Evolutionary conservation across 164 flowering plant species (phyloP).

Genomic region (Protea cynaroides): DNA sequence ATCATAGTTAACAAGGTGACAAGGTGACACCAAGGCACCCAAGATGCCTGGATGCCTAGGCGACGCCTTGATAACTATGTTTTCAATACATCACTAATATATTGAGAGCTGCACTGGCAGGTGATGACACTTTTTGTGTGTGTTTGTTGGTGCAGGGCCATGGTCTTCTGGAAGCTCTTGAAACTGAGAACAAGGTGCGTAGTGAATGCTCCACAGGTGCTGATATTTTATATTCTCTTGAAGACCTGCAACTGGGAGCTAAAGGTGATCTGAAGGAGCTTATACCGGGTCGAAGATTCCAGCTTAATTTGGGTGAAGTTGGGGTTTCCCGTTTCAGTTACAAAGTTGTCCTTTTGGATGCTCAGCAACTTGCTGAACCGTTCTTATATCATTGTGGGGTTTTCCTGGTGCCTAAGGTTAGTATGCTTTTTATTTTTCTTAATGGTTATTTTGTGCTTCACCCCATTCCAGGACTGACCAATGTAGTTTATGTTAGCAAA

Average conservation of each 20-base stretch:
- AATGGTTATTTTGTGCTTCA: too few species aligned
- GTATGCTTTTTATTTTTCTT: conserved; percentile 7
- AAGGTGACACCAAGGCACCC: too few species aligned
- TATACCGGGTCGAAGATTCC: conserved; percentile 54
- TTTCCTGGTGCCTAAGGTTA: conserved; percentile 81
- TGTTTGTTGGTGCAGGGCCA: conserved; percentile 32
- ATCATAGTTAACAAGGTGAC: too few species aligned
- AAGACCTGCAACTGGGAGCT: conserved; percentile 75
- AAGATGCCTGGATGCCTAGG: too few species aligned
- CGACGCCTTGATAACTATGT: too few species aligned
- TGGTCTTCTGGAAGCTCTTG: conserved; percentile 64
- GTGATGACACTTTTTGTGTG: too few species aligned
- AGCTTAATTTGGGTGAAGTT: conserved; percentile 52
- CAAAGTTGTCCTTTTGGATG: conserved; percentile 80
- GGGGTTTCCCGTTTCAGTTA: conserved; percentile 49
- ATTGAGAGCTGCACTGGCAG: too few species aligned
- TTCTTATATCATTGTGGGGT: conserved; percentile 67
- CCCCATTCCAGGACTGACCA: too few species aligned
- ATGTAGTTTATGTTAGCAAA: too few species aligned
- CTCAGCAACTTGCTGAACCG: conserved; percentile 38
- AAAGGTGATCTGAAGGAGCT: conserved; percentile 22
- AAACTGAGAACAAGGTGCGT: conserved; percentile 66
- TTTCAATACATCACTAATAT: too few species aligned
- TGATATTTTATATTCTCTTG: conserved; percentile 58
- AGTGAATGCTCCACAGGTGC: conserved; percentile 41